phyloP scores from a whole-genome alignment of 2,329 filamentous ascomycete species.

The Fusarium mangiferae region DNA sequence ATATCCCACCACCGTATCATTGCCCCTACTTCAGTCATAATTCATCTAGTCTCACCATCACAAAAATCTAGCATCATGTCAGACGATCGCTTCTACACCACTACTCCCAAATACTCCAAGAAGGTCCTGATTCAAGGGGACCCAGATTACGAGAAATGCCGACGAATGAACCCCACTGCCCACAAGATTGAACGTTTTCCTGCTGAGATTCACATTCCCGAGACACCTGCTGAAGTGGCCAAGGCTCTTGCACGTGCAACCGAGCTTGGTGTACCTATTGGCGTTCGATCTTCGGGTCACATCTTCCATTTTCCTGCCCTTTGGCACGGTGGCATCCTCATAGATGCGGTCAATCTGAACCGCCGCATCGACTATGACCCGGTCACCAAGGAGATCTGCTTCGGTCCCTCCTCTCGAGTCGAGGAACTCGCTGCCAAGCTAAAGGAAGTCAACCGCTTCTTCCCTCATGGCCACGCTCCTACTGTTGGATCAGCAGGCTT shows the following conservation, averaged over 20 bases:
- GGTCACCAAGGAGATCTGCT: not conserved
- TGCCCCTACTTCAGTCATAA: not conserved
- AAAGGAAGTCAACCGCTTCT: not conserved
- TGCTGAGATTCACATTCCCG: constrained; percentile 4
- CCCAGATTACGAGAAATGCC: not conserved
- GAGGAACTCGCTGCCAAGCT: constrained; percentile 4
- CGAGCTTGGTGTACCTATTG: constrained; percentile 3
- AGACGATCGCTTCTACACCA: not conserved
- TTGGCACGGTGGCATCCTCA: constrained; percentile 3
- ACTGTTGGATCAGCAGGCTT: constrained; percentile 13
- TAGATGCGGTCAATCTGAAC: constrained; percentile 14
- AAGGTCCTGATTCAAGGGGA: not conserved
- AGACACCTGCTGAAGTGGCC: constrained; percentile 5
- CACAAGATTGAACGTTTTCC: not conserved
- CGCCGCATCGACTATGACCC: constrained; percentile 6
- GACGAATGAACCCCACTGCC: not conserved
- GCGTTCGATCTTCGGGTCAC: constrained; percentile 16
- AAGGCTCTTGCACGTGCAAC: constrained; percentile 5
- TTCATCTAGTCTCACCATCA: not conserved
- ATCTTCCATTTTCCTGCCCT: constrained; percentile 5
- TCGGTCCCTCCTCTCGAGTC: constrained; percentile 3
- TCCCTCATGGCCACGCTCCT: constrained; percentile 8
- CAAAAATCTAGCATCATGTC: not conserved
- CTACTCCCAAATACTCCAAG: not conserved
- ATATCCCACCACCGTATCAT: not conserved